Evolutionary conservation across 306 rosid genomes (phyloP).

Genomic region (Gleditsia sinensis): DNA sequence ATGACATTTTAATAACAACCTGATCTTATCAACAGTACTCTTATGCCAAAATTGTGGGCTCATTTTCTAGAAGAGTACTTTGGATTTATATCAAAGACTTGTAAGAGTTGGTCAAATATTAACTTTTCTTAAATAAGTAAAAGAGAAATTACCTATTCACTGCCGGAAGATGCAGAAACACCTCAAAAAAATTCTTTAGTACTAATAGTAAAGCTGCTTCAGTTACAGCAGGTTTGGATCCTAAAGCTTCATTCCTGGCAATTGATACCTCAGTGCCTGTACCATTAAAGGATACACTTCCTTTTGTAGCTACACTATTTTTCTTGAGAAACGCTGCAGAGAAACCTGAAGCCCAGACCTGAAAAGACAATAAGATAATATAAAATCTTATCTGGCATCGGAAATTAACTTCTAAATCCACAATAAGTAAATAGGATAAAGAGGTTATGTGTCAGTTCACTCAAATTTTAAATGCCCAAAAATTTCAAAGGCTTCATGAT

Average conservation of each 20-base stretch:
- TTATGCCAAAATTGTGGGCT: background rate
- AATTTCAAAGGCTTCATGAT: conserved; percentile 21
- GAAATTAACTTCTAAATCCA: conserved; percentile 3
- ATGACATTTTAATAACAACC: conserved; percentile 24
- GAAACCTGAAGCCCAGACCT: conserved; percentile 99
- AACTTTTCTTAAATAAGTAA: background rate
- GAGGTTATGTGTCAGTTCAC: background rate
- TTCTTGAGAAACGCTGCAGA: conserved; percentile 95
- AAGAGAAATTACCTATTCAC: conserved; percentile 73
- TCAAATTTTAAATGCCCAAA: conserved; percentile 5
- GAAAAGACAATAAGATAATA: conserved; percentile 28
- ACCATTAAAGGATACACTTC: conserved; percentile 43
- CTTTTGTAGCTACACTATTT: conserved; percentile 81
- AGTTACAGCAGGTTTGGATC: conserved; percentile 72
- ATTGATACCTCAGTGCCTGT: conserved; percentile 49
- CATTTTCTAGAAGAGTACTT: conserved; percentile 21
- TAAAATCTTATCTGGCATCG: conserved; percentile 14
- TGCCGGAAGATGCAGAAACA: conserved; percentile 78
- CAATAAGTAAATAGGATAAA: conserved; percentile 4
- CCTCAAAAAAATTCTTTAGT: conserved; percentile 73
- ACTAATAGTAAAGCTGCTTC: conserved; percentile 77
- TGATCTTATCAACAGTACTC: background rate
- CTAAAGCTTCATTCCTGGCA: conserved; percentile 42
- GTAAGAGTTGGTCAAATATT: conserved; percentile 13
- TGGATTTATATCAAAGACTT: background rate